Percentiles rank a stretch among this genome's conserved stretches.
Conservation (phyloP, 441 rosid species). For the Erysimum pusillum region DNA sequence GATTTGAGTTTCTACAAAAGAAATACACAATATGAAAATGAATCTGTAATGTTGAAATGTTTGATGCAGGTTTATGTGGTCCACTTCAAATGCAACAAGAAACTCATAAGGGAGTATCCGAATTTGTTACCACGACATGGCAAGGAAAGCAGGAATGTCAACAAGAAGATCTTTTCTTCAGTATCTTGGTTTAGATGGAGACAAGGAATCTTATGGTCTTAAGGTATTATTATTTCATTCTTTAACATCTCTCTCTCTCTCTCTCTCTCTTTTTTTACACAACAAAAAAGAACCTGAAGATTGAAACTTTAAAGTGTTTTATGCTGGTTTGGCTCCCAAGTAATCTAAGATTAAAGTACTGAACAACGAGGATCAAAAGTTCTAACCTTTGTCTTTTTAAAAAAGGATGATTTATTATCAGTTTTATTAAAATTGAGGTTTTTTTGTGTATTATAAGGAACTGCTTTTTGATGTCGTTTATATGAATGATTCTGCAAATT, state of each 20-base stretch:
- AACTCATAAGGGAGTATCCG: slow-evolving; percentile 76
- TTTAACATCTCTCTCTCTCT: slow-evolving; percentile 25
- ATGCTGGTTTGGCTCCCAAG: slow-evolving; percentile 39
- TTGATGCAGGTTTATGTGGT: slow-evolving; percentile 76
- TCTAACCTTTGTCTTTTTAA: not conserved
- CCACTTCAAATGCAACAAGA: slow-evolving; percentile 95
- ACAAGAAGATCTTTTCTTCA: too few relatives aligned
- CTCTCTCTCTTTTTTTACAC: slow-evolving; percentile 39
- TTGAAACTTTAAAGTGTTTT: not conserved
- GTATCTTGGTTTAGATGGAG: slow-evolving; percentile 88
- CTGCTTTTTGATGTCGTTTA: not conserved
- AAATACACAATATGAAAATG: not conserved
- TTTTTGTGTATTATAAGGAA: not conserved
- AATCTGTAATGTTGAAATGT: slow-evolving; percentile 21
- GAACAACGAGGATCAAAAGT: not conserved
- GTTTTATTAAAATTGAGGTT: not conserved
- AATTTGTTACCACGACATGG: too few relatives aligned
- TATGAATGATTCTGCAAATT: not conserved
- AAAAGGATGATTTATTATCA: not conserved
- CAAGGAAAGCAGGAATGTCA: too few relatives aligned
- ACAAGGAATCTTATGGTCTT: slow-evolving; percentile 55
- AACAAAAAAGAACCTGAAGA: not conserved
- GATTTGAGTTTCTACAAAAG: slow-evolving; percentile 12
- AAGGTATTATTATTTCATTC: slow-evolving; percentile 49
- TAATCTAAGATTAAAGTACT: not conserved